phyloP scores from a whole-genome alignment of 148 eudicot genomes.

The Camellia japonica region DNA sequence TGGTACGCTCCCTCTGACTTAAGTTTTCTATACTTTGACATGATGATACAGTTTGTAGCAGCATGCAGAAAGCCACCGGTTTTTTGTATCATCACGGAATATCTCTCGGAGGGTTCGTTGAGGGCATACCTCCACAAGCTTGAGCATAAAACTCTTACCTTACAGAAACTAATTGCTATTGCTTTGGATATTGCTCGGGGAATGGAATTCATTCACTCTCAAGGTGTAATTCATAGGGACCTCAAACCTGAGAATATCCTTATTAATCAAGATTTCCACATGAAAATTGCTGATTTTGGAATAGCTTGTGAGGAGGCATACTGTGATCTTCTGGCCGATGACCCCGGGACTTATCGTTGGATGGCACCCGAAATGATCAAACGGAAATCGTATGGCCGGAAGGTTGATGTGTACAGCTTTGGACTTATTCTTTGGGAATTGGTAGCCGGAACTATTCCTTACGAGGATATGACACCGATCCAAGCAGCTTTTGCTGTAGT shows the following conservation, averaged over 20 bases:
- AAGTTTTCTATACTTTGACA: neutral
- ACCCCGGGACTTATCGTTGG: slow-evolving; percentile 96
- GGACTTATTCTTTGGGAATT: slow-evolving; percentile 87
- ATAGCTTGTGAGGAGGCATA: slow-evolving; percentile 81
- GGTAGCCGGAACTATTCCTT: slow-evolving; percentile 68
- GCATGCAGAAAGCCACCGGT: slow-evolving; percentile 82
- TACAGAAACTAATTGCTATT: slow-evolving; percentile 47
- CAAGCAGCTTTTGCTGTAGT: slow-evolving; percentile 98
- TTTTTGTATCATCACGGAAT: slow-evolving; percentile 71
- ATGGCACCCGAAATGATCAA: slow-evolving; percentile 99
- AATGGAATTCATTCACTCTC: slow-evolving; percentile 90
- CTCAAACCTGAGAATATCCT: slow-evolving; percentile 89
- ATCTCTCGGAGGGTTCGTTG: slow-evolving; percentile 76
- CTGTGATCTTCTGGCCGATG: slow-evolving; percentile 79
- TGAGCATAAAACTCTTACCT: slow-evolving; percentile 57
- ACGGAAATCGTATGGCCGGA: slow-evolving; percentile 69
- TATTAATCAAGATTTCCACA: slow-evolving; percentile 55
- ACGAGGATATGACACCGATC: slow-evolving; percentile 84
- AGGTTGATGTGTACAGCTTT: slow-evolving; percentile 90
- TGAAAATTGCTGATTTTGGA: slow-evolving; percentile 94
- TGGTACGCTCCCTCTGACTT: neutral
- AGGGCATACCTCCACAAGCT: slow-evolving; percentile 85
- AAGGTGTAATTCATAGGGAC: slow-evolving; percentile 89
- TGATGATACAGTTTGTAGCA: slow-evolving; percentile 63
- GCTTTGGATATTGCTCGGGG: slow-evolving; percentile 84